Percentiles rank a stretch among this genome's conserved stretches.
Evolutionary conservation across 768 basidiomycete genomes (phyloP).

Genomic region (Fomitopsis pulvina): DNA sequence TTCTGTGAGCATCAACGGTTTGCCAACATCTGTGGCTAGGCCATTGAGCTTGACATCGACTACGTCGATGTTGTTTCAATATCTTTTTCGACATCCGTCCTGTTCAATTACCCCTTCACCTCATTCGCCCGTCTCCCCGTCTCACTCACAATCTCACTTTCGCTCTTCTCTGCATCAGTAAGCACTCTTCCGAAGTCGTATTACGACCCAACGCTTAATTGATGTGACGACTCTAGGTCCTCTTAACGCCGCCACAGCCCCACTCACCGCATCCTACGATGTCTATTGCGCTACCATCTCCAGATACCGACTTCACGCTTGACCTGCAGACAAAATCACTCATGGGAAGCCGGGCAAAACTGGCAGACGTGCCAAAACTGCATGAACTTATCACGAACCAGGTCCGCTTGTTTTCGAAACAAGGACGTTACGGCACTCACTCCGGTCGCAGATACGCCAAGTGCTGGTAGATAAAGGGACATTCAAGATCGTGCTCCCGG

Average conservation of each 20-base stretch:
- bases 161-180: conserved; percentile 64
- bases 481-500: conserved; percentile 66
- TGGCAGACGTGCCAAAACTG: conserved; percentile 94
- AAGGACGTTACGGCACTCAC: conserved; percentile 40
- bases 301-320: conserved; percentile 62
- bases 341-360: conserved; percentile 94
- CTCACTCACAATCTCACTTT: conserved; percentile 72
- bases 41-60: conserved; percentile 75
- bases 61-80: conserved; percentile 83
- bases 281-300: conserved; percentile 67
- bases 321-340: conserved; percentile 85
- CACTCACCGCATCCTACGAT: conserved; percentile 50
- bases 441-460: conserved; percentile 21
- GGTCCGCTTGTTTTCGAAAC: conserved; percentile 35
- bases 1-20: conserved; percentile 2
- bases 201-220: conserved; percentile 1
- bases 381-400: conserved; percentile 91
- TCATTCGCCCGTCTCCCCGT: conserved; percentile 82
- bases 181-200: conserved; percentile 19
- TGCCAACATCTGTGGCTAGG: conserved; percentile 34
- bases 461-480: conserved; percentile 36
- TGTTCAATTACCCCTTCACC: conserved; percentile 78
- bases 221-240: conserved; percentile 36
- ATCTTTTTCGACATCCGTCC: conserved; percentile 75
- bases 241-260: conserved; percentile 53